Evolutionary conservation across 176 grass and related monocot species (phyloP), one percentile per base, ranked within the genome.

Genomic region (Musa beccarii): DNA sequence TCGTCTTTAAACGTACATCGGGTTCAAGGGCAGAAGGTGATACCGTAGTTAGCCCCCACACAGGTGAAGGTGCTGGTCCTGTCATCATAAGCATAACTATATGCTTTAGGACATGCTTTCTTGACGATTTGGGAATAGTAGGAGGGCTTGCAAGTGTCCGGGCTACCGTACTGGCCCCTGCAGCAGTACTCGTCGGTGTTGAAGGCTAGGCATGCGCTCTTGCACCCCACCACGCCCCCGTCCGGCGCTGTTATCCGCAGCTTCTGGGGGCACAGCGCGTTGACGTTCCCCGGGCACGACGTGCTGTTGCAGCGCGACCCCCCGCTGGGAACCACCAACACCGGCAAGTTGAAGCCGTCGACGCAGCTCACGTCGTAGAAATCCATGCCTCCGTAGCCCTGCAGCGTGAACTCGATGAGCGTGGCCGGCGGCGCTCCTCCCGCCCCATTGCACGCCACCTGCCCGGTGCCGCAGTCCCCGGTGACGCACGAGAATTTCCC

Each of bases 291-390:
- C 7, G 80, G 22, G 59, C 85, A 91, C 15, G 82, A 21, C 13
- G 74, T 0, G 17, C 26, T 22, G 77, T 0, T 25, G 81, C 86
- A 85, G 0, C 6, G 21, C 20, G 19, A 49, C 13, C 8, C 74
- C 2, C 61, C 68, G 16, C 15, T 51, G 9, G 52, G 80, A 1
- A 52, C 49, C 28, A 92, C 74, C 53, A 63, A 74, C 69, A 92
- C 2, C 1, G 89, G 89, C 26, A 92, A 43, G 28, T 89, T 88
- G 78, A 92, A 92, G 21, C 89, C 86, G 59, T 92, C 89, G 1
- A 92, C 83, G 65, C 83, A 83, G 83, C 89, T 92, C 2, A 92
- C 19, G 78, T 92, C 85, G 78, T 86, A 92, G 70, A 89, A 89
- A 63, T 88, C 89, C 52, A 16, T 54, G 10, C 17, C 53, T 26